These are phyloP conservation scores for Dorcoceras hygrometricum DNA, from an alignment of 257 asterid species.

Conservation along the genomic window DNA sequence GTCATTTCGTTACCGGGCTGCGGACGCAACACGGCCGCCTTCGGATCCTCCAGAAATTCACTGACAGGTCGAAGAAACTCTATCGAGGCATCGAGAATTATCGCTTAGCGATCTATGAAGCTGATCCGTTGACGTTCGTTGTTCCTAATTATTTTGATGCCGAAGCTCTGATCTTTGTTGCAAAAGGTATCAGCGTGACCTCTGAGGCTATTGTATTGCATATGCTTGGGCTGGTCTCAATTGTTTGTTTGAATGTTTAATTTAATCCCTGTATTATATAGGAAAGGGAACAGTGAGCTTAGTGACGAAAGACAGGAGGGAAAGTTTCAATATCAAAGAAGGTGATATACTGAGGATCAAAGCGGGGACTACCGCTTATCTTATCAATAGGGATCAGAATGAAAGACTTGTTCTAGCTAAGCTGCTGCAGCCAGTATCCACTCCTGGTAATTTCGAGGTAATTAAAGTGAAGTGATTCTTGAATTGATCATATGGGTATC, in stretches of 20 bases:
- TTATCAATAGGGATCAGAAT: conserved; percentile 48
- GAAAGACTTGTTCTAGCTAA: conserved; percentile 42
- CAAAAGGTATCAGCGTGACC: conserved; percentile 29
- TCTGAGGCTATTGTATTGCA: neutral
- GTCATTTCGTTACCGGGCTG: conserved; percentile 43
- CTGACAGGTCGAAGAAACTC: conserved; percentile 45
- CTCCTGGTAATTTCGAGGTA: conserved; percentile 62
- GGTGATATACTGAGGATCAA: conserved; percentile 56
- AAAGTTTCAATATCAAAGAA: conserved; percentile 43
- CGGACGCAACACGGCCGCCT: conserved; percentile 49
- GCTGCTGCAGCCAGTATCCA: conserved; percentile 45
- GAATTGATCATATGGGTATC: too few species aligned
- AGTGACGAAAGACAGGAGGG: conserved; percentile 39
- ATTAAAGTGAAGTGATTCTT: neutral
- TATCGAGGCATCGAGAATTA: conserved; percentile 57
- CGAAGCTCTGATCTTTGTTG: conserved; percentile 42
- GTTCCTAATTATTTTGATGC: conserved; percentile 73
- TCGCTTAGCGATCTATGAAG: conserved; percentile 51
- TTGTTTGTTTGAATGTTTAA: neutral
- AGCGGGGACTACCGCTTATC: conserved; percentile 51
- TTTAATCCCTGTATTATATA: conserved; percentile 6
- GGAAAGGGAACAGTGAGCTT: conserved; percentile 55
- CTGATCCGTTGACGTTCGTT: conserved; percentile 61
- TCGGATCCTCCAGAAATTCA: conserved; percentile 56
- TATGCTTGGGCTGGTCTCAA: neutral